A percentile compares a stretch with the other conserved stretches of the same genome.
Conservation (phyloP, 169 alveolate species). For the Cryptosporidium felis region DNA sequence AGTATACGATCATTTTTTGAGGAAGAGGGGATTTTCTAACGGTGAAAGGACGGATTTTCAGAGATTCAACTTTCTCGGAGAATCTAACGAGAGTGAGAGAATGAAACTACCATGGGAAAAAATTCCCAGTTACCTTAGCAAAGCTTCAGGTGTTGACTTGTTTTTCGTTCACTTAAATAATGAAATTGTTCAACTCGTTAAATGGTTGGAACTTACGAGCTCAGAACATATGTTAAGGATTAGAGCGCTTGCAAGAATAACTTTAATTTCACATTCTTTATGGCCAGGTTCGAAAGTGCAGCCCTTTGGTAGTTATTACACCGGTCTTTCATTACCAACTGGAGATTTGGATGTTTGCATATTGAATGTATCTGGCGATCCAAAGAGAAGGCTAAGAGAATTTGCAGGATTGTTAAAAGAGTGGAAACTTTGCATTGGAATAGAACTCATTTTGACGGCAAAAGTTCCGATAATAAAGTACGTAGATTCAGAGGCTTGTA, state of each 20-base stretch:
- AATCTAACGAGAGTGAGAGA: not conserved
- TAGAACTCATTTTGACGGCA: slow-evolving; percentile 73
- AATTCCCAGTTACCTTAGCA: slow-evolving; percentile 14
- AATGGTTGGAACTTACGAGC: slow-evolving; percentile 55
- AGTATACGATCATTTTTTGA: not conserved
- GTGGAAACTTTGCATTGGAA: slow-evolving; percentile 64
- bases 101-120: slow-evolving; percentile 66
- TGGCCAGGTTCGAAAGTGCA: slow-evolving; percentile 72
- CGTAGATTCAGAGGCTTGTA: slow-evolving; percentile 74
- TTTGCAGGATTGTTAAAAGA: slow-evolving; percentile 55
- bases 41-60: not conserved
- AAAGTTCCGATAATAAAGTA: slow-evolving; percentile 75
- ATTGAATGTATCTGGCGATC: slow-evolving; percentile 61
- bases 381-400: slow-evolving; percentile 65
- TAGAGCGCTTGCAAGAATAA: slow-evolving; percentile 63
- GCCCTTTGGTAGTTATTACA: slow-evolving; percentile 71
- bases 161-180: slow-evolving; percentile 55
- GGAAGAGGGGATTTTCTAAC: not conserved
- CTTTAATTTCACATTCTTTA: slow-evolving; percentile 44
- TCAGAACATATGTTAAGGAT: slow-evolving; percentile 39
- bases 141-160: not conserved
- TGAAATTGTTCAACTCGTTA: slow-evolving; percentile 57
- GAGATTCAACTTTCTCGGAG: not conserved
- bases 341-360: slow-evolving; percentile 72
- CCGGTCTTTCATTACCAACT: slow-evolving; percentile 71